Base-by-base conservation (phyloP, 805 yeast species). In the Ogataea henricii region DNA sequence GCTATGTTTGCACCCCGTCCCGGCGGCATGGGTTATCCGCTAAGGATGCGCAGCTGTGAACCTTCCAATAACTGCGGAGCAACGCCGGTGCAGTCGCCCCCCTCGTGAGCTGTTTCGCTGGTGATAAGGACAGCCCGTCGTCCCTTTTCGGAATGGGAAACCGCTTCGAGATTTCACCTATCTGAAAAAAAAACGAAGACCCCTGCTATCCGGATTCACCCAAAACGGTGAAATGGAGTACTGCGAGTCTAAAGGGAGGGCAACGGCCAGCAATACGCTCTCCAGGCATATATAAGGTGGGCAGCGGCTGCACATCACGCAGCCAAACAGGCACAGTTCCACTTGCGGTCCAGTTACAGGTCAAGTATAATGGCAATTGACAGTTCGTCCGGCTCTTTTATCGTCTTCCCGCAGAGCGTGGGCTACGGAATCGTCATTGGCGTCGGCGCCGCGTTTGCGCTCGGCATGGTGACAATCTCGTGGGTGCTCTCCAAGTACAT, bases 341-440 rank as follows among this genome's bases (percentile, higher is more conserved):
- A n/a, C n/a, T n/a, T n/a, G n/a, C n/a, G n/a, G n/a, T n/a, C n/a
- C n/a, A n/a, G n/a, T n/a, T n/a, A n/a, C n/a, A n/a, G n/a, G n/a
- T n/a, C n/a, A n/a, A n/a, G n/a, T 14, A 26, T 13, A 12, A 49
- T 49, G 52, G 23, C 46, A 9, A 23, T 49, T 22, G 52, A 49
- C 29, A 38, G 41, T 13, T 37, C 49, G 7, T 34, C 47, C 33
- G 53, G 53, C 14, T 30, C 40, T 9, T 50, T 50, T 32, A 40
- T 50, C 20, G 23, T 56, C 18, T 57, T 58, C 45, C 45, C 59
- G 12, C 57, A 54, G 42, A 44, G 60, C 13, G 54, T 49, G 32
- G 79, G 79, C 1, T 75, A 72, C 51, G 75, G 75, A 5, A 64
- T 66, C 43, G 67, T 73, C 26, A 59, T 75, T n/a, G 78, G 77